Evolutionary conservation across 805 yeast genomes (phyloP), one percentile per base, ranked within the genome.

Genomic region (Millerago galiae): DNA sequence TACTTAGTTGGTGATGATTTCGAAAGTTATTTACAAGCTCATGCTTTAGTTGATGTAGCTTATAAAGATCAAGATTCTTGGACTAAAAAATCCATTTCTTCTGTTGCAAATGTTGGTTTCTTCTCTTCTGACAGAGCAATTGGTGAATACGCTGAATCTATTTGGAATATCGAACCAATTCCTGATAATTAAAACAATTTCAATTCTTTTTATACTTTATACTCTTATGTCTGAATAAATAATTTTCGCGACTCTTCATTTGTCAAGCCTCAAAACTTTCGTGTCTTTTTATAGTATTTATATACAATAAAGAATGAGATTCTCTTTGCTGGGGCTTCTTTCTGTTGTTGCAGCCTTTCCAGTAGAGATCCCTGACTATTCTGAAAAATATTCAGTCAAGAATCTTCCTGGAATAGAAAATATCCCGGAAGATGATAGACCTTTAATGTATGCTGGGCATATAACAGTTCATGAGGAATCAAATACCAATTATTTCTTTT

Each of bases 81-180:
- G 97, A 70, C 77, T 43, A 79, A 77, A 62, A 88, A 86, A 67
- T 68, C 83, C 35, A 83, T 89, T 46, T 63, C 72, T 47, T 77
- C 84, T 53, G 96, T 89, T 43, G 95, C 97, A 42, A 86, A 86
- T 61, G 84, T 86, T 82, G 97, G 97, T 8, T 90, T 87, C 75
- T 89, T 89, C 69, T 76, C 86, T 48, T 79, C 90, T 48, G 97
- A 89, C 63, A 74, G 97, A 64, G 87, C 95, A 61, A 84, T 89
- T 58, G 83, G 81, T 55, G 96, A 89, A 62, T 89, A 89, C 53
- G 95, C 96, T 28, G 96, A 86, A 51, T 76, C 81, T 48, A 88
- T 89, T 56, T 89, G 97, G 97, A 83, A 89, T 58, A 77, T 88
- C 48, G 96, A 89, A 67, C 95, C 96, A 31, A 54, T 67, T 29